Conservation (phyloP, 2,329 filamentous ascomycete species). For the Paradendryphiella salina region DNA sequence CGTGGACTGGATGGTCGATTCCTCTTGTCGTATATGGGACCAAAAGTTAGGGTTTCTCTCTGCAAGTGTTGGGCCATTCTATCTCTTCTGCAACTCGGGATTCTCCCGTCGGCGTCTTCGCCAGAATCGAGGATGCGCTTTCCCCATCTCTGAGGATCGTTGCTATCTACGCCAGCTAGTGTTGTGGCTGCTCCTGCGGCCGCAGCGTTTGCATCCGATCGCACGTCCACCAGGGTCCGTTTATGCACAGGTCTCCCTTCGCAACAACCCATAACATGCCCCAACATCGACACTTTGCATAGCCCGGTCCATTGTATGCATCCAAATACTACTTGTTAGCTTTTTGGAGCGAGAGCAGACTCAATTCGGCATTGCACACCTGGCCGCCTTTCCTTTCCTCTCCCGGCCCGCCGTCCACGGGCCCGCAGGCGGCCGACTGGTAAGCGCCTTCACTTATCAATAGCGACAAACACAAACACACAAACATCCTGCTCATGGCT, state of each 20-base stretch:
- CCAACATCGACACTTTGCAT: slow-evolving; percentile 18
- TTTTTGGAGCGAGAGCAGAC: slow-evolving; percentile 36
- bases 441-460: slow-evolving; percentile 22
- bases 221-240: slow-evolving; percentile 18
- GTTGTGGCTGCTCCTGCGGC: slow-evolving; percentile 27
- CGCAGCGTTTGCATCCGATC: slow-evolving; percentile 26
- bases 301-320: slow-evolving; percentile 32
- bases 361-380: slow-evolving; percentile 32
- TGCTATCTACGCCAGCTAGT: slow-evolving; percentile 13
- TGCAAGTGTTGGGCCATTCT: slow-evolving; percentile 17
- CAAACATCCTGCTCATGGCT: slow-evolving; percentile 22
- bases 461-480: slow-evolving; percentile 29
- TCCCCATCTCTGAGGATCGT: slow-evolving; percentile 17
- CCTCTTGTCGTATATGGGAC: slow-evolving; percentile 14
- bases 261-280: slow-evolving; percentile 3
- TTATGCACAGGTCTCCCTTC: slow-evolving; percentile 25
- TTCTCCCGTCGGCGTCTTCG: not conserved
- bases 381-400: slow-evolving; percentile 38
- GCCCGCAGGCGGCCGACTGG: slow-evolving; percentile 22
- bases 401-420: slow-evolving; percentile 18
- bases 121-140: slow-evolving; percentile 10
- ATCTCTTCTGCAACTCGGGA: not conserved
- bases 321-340: slow-evolving; percentile 38
- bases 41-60: slow-evolving; percentile 4
- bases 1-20: slow-evolving; percentile 16